These are phyloP conservation scores for Taiwanofungus camphoratus DNA, from an alignment of 1,284 basidiomycete genomes.

Conservation along the genomic window DNA sequence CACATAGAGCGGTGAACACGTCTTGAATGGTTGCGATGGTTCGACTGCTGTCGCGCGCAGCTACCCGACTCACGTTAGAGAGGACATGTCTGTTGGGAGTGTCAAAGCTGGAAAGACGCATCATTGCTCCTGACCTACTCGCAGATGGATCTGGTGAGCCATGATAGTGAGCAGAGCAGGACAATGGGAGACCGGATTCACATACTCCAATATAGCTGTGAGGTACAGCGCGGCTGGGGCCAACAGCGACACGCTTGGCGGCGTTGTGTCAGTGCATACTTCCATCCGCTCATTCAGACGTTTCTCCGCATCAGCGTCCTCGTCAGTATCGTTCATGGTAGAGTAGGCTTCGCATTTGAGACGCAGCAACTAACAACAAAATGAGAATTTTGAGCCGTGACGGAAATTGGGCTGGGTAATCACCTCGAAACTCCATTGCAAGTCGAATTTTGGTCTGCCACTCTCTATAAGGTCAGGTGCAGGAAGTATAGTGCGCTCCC, in stretches of 20 bases:
- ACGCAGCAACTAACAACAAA: slow-evolving; percentile 53
- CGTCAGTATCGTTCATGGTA: slow-evolving; percentile 77
- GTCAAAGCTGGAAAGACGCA: neutral
- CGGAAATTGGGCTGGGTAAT: slow-evolving; percentile 20
- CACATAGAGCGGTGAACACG: slow-evolving; percentile 80
- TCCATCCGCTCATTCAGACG: slow-evolving; percentile 56
- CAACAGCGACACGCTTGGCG: slow-evolving; percentile 55
- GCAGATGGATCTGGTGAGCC: slow-evolving; percentile 61
- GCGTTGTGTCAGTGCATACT: slow-evolving; percentile 32
- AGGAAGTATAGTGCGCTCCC: slow-evolving; percentile 56
- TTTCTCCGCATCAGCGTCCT: slow-evolving; percentile 60
- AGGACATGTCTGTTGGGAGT: slow-evolving; percentile 64
- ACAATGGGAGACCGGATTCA: slow-evolving; percentile 20
- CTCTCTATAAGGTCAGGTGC: slow-evolving; percentile 28
- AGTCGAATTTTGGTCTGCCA: slow-evolving; percentile 45
- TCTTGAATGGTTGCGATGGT: slow-evolving; percentile 72
- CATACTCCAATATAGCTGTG: slow-evolving; percentile 90
- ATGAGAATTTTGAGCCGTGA: neutral
- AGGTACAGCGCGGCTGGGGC: slow-evolving; percentile 83
- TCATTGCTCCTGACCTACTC: slow-evolving; percentile 51
- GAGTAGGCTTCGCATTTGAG: slow-evolving; percentile 82
- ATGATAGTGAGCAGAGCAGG: slow-evolving; percentile 9
- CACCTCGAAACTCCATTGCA: slow-evolving; percentile 74
- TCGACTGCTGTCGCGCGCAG: slow-evolving; percentile 78
- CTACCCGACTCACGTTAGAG: slow-evolving; percentile 76